A percentile compares a stretch with the other conserved stretches of the same genome.
Evolutionary conservation across 1,284 basidiomycete genomes (phyloP).

Genomic region (Malassezia sp.): DNA sequence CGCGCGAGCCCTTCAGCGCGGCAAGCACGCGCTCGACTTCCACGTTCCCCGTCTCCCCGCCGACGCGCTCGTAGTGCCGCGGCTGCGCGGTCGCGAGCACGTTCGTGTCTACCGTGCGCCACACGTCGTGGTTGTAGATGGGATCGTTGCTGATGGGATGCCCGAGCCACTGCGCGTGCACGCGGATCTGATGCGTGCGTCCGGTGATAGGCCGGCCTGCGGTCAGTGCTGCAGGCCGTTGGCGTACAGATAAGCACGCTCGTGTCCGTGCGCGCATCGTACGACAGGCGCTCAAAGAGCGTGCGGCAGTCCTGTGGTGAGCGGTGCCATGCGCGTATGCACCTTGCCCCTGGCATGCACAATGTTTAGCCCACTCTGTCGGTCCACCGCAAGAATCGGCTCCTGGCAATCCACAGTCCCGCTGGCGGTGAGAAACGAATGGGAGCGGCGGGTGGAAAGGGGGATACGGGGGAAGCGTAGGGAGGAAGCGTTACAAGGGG

Average conservation of each 20-base stretch:
- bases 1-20: slow-evolving; percentile 40
- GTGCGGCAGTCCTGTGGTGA: slow-evolving; percentile 79
- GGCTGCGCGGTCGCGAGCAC: slow-evolving; percentile 28
- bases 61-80: slow-evolving; percentile 34
- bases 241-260: slow-evolving; percentile 86
- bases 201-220: slow-evolving; percentile 50
- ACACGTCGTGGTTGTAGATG: slow-evolving; percentile 46
- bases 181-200: slow-evolving; percentile 81
- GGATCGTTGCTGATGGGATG: slow-evolving; percentile 64
- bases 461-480: no score
- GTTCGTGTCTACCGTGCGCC: slow-evolving; percentile 29
- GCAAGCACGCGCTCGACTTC: slow-evolving; percentile 38
- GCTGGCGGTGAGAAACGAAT: no score
- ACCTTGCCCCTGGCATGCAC: slow-evolving; percentile 50
- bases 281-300: slow-evolving; percentile 71
- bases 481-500: no score
- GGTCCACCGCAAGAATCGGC: slow-evolving; percentile 79
- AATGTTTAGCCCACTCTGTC: slow-evolving; percentile 88
- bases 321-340: no score
- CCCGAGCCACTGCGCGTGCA: slow-evolving; percentile 90
- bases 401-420: slow-evolving; percentile 71
- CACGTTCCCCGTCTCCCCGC: slow-evolving; percentile 32
- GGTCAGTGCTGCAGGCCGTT: no score
- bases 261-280: slow-evolving; percentile 69
- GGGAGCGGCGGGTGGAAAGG: no score